phyloP scores from a whole-genome alignment of 2,329 filamentous ascomycete species.

The Fusarium sp. region DNA sequence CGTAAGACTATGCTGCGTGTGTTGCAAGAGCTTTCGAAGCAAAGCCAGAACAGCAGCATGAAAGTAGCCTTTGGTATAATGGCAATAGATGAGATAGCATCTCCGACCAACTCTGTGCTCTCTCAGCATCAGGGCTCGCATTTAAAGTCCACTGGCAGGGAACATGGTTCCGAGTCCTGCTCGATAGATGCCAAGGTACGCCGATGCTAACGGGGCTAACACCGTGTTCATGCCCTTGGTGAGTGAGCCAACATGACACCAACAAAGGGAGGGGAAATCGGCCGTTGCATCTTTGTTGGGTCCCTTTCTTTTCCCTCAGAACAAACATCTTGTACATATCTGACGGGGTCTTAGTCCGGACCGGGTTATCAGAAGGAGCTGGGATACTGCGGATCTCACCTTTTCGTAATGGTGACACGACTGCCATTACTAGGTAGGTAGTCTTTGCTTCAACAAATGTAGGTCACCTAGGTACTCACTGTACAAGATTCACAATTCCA shows the following conservation, averaged over 20 bases:
- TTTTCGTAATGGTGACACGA: background rate
- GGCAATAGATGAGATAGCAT: background rate
- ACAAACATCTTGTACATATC: background rate
- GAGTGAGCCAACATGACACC: slow-evolving; percentile 17
- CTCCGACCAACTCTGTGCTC: background rate
- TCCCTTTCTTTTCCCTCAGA: background rate
- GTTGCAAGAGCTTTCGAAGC: background rate
- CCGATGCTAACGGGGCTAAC: slow-evolving; percentile 15
- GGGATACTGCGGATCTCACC: background rate
- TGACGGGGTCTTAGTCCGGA: background rate
- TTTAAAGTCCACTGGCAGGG: slow-evolving; percentile 16
- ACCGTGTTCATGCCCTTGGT: slow-evolving; percentile 12
- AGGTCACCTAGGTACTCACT: background rate
- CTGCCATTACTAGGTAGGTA: background rate
- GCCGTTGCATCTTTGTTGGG: slow-evolving; percentile 6
- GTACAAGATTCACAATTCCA: background rate
- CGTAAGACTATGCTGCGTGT: background rate
- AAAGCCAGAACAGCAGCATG: background rate
- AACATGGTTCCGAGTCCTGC: slow-evolving; percentile 20
- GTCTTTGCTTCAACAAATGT: background rate
- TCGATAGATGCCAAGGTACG: slow-evolving; percentile 24
- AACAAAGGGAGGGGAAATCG: background rate
- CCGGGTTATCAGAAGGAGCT: background rate
- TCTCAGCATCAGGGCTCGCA: background rate
- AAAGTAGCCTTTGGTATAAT: background rate